phyloP scores from a whole-genome alignment of 2,329 filamentous ascomycete species.

The Xylariaceae sp. region DNA sequence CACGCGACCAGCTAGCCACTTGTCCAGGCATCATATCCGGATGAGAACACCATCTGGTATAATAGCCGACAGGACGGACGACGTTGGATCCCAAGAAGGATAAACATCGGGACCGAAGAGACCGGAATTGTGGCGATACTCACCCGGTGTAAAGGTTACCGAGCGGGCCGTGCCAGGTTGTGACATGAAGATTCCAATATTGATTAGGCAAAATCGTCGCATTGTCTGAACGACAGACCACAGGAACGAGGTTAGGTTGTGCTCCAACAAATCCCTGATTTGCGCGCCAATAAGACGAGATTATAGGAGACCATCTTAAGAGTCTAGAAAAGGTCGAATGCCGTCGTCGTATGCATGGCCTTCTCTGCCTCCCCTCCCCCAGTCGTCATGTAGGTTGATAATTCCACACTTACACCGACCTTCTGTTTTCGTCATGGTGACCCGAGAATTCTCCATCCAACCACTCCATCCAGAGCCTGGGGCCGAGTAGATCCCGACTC shows the following conservation, averaged over 20 bases:
- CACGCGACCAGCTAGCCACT: too few relatives aligned
- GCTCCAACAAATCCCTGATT: neutral
- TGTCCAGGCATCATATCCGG: too few relatives aligned
- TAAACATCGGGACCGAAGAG: neutral
- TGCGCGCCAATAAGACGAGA: neutral
- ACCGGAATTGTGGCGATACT: neutral
- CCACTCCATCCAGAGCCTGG: neutral
- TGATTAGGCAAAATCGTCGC: neutral
- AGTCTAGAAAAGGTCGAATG: neutral
- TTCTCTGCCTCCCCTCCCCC: neutral
- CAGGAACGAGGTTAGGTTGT: neutral
- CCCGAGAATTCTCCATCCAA: neutral
- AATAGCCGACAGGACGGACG: too few relatives aligned
- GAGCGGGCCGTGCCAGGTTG: neutral
- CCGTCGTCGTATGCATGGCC: neutral
- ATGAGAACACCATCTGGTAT: too few relatives aligned
- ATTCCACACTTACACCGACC: neutral
- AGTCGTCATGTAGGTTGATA: neutral
- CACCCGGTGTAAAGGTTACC: neutral
- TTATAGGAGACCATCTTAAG: too few relatives aligned
- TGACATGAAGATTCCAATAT: neutral
- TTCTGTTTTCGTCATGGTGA: conserved; percentile 1
- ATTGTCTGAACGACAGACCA: neutral
- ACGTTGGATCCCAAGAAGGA: too few relatives aligned
- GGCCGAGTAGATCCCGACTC: neutral